Percentiles rank a stretch among this genome's conserved stretches.
These are phyloP conservation scores for Xylariaceae sp. DNA, from an alignment of 2,329 filamentous ascomycete species.

Conservation along the genomic window DNA sequence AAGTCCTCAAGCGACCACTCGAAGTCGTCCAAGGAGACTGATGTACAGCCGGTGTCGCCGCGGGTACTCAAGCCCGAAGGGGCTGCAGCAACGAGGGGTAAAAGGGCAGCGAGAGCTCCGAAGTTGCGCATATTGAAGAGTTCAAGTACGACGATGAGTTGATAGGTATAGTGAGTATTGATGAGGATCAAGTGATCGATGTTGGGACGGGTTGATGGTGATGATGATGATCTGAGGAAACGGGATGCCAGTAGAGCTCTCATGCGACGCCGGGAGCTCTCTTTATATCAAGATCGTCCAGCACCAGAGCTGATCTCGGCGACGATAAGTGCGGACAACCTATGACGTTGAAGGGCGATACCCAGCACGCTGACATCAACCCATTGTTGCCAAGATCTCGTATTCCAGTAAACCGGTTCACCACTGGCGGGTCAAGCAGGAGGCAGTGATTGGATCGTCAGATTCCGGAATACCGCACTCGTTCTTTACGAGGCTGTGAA, in stretches of 20 bases:
- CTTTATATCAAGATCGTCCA: not conserved
- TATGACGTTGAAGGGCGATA: not conserved
- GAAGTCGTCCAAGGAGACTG: slow-evolving; percentile 33
- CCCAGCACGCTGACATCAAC: slow-evolving; percentile 6
- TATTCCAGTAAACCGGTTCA: slow-evolving; percentile 18
- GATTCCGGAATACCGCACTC: not conserved
- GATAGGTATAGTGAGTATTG: not conserved
- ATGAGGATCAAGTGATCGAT: not conserved
- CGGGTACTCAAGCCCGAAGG: slow-evolving; percentile 22
- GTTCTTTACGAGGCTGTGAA: not conserved
- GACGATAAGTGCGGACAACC: not conserved
- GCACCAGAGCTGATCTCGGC: not conserved
- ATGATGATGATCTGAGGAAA: not conserved
- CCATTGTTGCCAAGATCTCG: slow-evolving; percentile 26
- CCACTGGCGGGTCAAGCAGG: not conserved
- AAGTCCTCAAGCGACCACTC: slow-evolving; percentile 42
- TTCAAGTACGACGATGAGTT: not conserved
- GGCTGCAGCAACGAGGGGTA: slow-evolving; percentile 27
- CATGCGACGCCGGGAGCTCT: not conserved
- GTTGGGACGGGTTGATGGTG: not conserved
- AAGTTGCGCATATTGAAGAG: slow-evolving; percentile 25
- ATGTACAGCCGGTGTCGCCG: slow-evolving; percentile 31
- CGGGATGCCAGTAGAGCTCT: not conserved
- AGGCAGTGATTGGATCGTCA: not conserved
- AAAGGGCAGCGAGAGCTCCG: slow-evolving; percentile 24